Conservation (phyloP, 768 basidiomycete genomes). For the Macrolepiota dolichaula region DNA sequence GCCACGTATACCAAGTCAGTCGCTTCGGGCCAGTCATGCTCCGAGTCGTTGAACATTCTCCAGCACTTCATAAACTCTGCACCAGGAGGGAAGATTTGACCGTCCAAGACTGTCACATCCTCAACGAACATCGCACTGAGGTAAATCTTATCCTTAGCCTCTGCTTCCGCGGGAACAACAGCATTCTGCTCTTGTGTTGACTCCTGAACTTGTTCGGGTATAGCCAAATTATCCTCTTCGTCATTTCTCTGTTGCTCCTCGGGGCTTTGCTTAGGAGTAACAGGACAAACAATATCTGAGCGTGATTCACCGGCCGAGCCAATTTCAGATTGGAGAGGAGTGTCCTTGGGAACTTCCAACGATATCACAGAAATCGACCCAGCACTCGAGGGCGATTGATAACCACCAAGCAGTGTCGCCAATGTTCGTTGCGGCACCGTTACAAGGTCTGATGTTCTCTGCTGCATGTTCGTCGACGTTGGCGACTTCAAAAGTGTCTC, state of each 20-base stretch:
- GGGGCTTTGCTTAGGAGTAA: not conserved
- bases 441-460: not conserved
- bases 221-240: not conserved
- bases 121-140: slow-evolving; percentile 57
- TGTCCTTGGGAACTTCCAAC: not conserved
- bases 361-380: not conserved
- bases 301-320: not conserved
- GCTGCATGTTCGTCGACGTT: slow-evolving; percentile 4
- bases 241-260: not conserved
- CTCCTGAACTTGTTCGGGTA: not conserved
- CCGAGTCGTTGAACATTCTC: slow-evolving; percentile 68
- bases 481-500: slow-evolving; percentile 11
- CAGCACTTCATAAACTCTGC: slow-evolving; percentile 86
- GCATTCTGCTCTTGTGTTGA: not conserved
- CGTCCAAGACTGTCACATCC: slow-evolving; percentile 72
- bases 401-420: slow-evolving; percentile 3
- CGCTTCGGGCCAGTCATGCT: slow-evolving; percentile 58
- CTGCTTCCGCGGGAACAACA: not conserved
- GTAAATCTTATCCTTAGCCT: not conserved
- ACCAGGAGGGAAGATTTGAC: slow-evolving; percentile 76
- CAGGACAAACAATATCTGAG: not conserved
- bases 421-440: slow-evolving; percentile 3
- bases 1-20: slow-evolving; percentile 71
- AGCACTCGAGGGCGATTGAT: not conserved
- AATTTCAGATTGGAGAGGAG: not conserved